Conservation (phyloP, 768 basidiomycete genomes). For the Podaxis rugospora region DNA sequence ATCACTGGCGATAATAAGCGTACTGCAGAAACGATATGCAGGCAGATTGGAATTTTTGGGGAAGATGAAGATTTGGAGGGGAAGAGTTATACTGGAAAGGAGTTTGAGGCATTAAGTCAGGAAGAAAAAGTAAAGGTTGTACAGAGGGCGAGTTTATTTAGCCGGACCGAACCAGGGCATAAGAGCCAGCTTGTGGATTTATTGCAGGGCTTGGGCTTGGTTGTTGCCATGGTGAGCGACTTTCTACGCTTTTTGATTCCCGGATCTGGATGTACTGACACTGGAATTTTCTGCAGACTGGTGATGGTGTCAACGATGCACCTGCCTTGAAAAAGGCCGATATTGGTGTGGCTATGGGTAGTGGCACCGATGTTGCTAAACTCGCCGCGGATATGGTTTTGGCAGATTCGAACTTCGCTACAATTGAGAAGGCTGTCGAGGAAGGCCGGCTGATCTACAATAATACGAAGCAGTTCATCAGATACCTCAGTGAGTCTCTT, state of each 20-base stretch:
- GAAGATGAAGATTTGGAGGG: constrained; percentile 85
- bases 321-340: constrained; percentile 96
- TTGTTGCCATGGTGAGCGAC: constrained; percentile 84
- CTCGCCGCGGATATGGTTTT: constrained; percentile 98
- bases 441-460: constrained; percentile 98
- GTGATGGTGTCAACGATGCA: constrained; percentile 98
- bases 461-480: constrained; percentile 99
- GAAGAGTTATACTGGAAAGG: constrained; percentile 93
- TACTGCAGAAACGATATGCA: constrained; percentile 95
- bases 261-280: not conserved
- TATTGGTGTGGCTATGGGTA: constrained; percentile 99
- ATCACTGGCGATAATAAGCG: constrained; percentile 98
- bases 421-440: constrained; percentile 94
- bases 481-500: constrained; percentile 80
- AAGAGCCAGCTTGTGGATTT: constrained; percentile 94
- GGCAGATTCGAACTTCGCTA: constrained; percentile 95
- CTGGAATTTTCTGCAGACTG: constrained; percentile 49
- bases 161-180: constrained; percentile 91
- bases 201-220: constrained; percentile 84
- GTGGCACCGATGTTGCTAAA: constrained; percentile 98
- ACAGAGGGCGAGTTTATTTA: constrained; percentile 84
- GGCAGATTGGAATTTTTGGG: constrained; percentile 92
- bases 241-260: not conserved
- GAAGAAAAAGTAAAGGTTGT: constrained; percentile 86
- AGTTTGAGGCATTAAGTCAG: constrained; percentile 76